Evolutionary conservation across 2,329 filamentous ascomycete genomes (phyloP).

Genomic region (Pseudocercospora fijiensis): DNA sequence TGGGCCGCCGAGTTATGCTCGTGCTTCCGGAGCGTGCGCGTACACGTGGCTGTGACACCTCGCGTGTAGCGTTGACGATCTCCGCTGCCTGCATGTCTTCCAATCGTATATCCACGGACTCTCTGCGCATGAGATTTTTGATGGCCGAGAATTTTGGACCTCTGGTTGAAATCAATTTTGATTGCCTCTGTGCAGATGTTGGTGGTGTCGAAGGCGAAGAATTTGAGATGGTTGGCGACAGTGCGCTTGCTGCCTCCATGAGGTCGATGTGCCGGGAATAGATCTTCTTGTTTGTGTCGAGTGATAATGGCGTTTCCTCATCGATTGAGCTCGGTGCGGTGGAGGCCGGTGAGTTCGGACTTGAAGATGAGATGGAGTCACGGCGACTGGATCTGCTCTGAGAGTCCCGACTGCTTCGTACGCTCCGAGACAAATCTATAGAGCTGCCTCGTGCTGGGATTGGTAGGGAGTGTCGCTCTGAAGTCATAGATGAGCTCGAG

Average conservation of each 20-base stretch:
- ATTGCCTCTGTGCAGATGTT: background rate
- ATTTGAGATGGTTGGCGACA: conserved; percentile 8
- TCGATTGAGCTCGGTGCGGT: conserved; percentile 29
- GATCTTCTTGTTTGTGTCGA: conserved; percentile 8
- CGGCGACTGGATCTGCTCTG: conserved; percentile 12
- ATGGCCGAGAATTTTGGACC: background rate
- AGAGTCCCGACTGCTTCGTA: conserved; percentile 24
- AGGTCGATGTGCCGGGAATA: conserved; percentile 22
- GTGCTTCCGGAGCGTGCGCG: conserved; percentile 21
- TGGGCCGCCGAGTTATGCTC: conserved; percentile 24
- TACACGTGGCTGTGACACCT: conserved; percentile 12
- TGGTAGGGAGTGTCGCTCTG: conserved; percentile 3
- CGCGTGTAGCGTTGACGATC: conserved; percentile 9
- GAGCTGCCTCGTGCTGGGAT: conserved; percentile 7
- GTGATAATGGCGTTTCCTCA: conserved; percentile 14
- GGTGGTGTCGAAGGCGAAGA: background rate
- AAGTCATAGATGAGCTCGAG: conserved; percentile 7
- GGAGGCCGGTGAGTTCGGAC: conserved; percentile 22
- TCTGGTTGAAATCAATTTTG: background rate
- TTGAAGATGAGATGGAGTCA: conserved; percentile 19
- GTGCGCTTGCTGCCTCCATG: conserved; percentile 21
- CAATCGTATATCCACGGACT: background rate
- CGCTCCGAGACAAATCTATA: conserved; percentile 13
- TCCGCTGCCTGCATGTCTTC: conserved; percentile 18
- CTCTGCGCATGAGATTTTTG: conserved; percentile 14